These are phyloP conservation scores for Fraxinus sp. DNA, from an alignment of 305 asterid species.

Conservation along the genomic window DNA sequence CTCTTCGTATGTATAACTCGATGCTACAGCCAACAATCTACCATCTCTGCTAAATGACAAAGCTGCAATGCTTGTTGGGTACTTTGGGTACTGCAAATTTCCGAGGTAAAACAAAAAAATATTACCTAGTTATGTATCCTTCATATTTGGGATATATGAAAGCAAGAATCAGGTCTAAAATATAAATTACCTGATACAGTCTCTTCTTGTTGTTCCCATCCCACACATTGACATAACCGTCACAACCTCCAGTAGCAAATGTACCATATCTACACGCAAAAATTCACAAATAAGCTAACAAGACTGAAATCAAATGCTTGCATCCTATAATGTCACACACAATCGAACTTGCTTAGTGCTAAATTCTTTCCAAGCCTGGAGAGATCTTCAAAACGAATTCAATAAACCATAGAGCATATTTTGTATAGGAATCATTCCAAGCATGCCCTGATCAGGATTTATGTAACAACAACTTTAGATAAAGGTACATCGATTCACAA, in stretches of 20 bases:
- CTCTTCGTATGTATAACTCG: conserved; percentile 92
- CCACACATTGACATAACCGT: conserved; percentile 92
- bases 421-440: background rate
- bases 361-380: background rate
- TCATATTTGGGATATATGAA: background rate
- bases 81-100: conserved; percentile 63
- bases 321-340: background rate
- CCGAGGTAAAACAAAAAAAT: conserved; percentile 14
- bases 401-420: background rate
- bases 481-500: background rate
- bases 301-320: background rate
- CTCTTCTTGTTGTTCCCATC: conserved; percentile 98
- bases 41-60: conserved; percentile 94
- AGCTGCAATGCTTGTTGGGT: conserved; percentile 83
- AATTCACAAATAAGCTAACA: background rate
- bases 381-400: background rate
- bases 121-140: background rate
- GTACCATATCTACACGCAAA: conserved; percentile 74
- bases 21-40: conserved; percentile 80
- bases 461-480: background rate
- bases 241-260: conserved; percentile 97
- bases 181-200: conserved; percentile 71
- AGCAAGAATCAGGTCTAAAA: conserved; percentile 11
- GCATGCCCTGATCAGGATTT: background rate
- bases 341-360: background rate